Conservation (phyloP, 495 filamentous ascomycete genomes). For the Margaritispora aquatica region DNA sequence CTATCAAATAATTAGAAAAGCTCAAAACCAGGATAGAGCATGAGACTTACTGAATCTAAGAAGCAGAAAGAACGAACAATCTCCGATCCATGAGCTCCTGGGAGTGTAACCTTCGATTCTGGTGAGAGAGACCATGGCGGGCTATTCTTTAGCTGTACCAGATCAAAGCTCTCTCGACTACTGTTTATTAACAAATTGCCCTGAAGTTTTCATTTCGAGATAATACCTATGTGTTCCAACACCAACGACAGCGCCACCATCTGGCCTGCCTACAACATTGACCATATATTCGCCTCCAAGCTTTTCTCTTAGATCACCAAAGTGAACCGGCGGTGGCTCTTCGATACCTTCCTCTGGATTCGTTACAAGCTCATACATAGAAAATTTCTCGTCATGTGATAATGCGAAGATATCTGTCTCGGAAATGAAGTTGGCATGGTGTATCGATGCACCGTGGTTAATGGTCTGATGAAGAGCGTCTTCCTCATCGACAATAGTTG, state of each 20-base stretch:
- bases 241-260: slow-evolving; percentile 54
- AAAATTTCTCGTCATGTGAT: slow-evolving; percentile 75
- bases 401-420: slow-evolving; percentile 63
- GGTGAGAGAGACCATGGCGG: slow-evolving; percentile 56
- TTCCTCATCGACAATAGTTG: slow-evolving; percentile 69
- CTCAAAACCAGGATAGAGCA: neutral
- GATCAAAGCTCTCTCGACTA: slow-evolving; percentile 59
- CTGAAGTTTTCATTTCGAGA: neutral
- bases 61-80: slow-evolving; percentile 75
- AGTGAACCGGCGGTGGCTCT: slow-evolving; percentile 46
- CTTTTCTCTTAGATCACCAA: slow-evolving; percentile 68
- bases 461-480: slow-evolving; percentile 80
- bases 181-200: slow-evolving; percentile 6
- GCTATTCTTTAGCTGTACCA: slow-evolving; percentile 55
- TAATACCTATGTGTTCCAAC: slow-evolving; percentile 54
- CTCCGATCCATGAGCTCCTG: slow-evolving; percentile 77
- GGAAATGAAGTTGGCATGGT: slow-evolving; percentile 75
- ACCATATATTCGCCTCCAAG: slow-evolving; percentile 80
- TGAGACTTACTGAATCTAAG: slow-evolving; percentile 51
- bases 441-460: slow-evolving; percentile 79
- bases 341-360: slow-evolving; percentile 47
- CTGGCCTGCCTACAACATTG: slow-evolving; percentile 52
- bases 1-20: slow-evolving; percentile 30
- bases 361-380: slow-evolving; percentile 63
- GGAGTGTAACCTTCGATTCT: slow-evolving; percentile 56